phyloP scores from a whole-genome alignment of 441 rosid genomes.

The Pelargonium citronellum region DNA sequence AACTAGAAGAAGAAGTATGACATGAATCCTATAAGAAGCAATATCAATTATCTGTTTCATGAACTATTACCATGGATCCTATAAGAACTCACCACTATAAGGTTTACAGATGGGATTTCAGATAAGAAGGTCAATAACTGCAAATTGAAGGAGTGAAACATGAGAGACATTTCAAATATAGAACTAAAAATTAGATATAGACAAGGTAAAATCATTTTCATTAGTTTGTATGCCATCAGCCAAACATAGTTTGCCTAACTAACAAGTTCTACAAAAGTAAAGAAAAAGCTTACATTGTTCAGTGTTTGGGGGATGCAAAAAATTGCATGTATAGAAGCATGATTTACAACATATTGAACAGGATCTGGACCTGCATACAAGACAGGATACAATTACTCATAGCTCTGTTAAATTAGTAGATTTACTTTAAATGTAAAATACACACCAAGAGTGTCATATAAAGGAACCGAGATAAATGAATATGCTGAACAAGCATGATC shows the following conservation, averaged over 20 bases:
- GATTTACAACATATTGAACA: slow-evolving; percentile 73
- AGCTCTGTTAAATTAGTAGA: slow-evolving; percentile 1
- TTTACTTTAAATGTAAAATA: slow-evolving; percentile 8
- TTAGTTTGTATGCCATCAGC: neutral
- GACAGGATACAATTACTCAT: slow-evolving; percentile 14
- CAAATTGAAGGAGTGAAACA: slow-evolving; percentile 29
- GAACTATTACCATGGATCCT: neutral
- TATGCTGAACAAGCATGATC: slow-evolving; percentile 97
- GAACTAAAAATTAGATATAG: neutral
- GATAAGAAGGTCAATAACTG: slow-evolving; percentile 77
- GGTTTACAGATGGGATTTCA: slow-evolving; percentile 72
- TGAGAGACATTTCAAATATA: neutral
- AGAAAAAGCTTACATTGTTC: slow-evolving; percentile 46
- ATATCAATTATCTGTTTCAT: neutral
- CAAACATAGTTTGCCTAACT: slow-evolving; percentile 1
- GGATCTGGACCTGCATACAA: slow-evolving; percentile 86
- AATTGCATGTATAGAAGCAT: slow-evolving; percentile 72
- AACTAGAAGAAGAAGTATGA: neutral
- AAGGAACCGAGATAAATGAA: slow-evolving; percentile 84
- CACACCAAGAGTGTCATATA: slow-evolving; percentile 94
- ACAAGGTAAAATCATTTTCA: neutral
- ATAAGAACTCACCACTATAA: slow-evolving; percentile 67
- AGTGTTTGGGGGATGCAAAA: slow-evolving; percentile 86
- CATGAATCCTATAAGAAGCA: too few relatives aligned
- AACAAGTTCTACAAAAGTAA: slow-evolving; percentile 10